These are phyloP conservation scores for Marvania coccoides DNA, from an alignment of 139 green algal genomes.

Conservation along the genomic window DNA sequence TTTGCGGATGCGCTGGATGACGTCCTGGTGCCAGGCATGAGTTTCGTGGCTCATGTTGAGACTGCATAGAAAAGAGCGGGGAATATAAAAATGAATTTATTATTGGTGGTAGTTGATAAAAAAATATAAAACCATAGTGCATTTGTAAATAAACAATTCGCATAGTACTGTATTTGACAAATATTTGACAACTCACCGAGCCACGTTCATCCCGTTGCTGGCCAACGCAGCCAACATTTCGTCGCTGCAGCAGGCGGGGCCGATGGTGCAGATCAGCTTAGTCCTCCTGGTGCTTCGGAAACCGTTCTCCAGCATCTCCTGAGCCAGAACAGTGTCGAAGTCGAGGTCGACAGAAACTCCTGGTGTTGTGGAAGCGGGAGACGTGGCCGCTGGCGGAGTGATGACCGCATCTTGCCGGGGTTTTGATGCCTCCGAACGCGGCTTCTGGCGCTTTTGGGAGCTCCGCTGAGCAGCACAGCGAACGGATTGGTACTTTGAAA, in stretches of 20 bases:
- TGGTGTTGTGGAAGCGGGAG: neutral
- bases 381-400: neutral
- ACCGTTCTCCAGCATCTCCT: constrained; percentile 12
- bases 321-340: neutral
- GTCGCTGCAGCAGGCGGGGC: constrained; percentile 35
- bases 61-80: neutral
- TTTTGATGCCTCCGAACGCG: neutral
- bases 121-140: neutral
- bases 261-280: constrained; percentile 75
- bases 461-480: too few species aligned
- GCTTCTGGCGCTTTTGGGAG: too few species aligned
- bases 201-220: constrained; percentile 57
- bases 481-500: too few species aligned
- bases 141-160: neutral
- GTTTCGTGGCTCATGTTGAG: constrained; percentile 63
- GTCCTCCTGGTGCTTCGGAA: constrained; percentile 45
- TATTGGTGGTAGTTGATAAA: neutral
- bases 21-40: constrained; percentile 48
- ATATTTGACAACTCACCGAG: too few species aligned
- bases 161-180: too few species aligned
- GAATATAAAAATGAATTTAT: neutral
- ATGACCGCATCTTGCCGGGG: neutral
- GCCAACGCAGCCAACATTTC: constrained; percentile 51
- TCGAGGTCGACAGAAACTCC: neutral
- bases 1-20: constrained; percentile 50